Percentiles rank a stretch among this genome's conserved stretches.
Conservation (phyloP, 805 yeast genomes). For the Maudiozyma turicensis region DNA sequence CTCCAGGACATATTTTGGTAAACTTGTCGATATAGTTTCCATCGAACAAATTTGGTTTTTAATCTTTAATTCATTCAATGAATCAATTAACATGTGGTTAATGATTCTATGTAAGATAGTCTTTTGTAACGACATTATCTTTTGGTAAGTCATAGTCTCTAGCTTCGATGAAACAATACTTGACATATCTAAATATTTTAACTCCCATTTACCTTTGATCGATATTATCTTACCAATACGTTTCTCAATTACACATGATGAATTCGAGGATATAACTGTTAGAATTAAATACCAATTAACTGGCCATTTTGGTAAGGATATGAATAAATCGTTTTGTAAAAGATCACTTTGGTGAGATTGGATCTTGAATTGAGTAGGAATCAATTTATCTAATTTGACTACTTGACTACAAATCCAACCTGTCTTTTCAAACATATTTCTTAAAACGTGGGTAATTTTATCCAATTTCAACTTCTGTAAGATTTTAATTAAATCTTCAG, state of each 20-base stretch:
- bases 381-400: constrained; percentile 16
- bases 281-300: constrained; percentile 29
- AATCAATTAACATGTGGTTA: constrained; percentile 30
- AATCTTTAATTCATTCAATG: constrained; percentile 26
- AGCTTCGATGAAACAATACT: constrained; percentile 19
- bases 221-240: constrained; percentile 28
- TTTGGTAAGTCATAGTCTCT: constrained; percentile 28
- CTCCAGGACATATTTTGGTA: constrained; percentile 20
- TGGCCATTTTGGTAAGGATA: constrained; percentile 29
- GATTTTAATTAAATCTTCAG: constrained; percentile 20
- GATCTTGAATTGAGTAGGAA: constrained; percentile 11
- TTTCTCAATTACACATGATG: constrained; percentile 26
- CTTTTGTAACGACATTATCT: constrained; percentile 22
- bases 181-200: constrained; percentile 22
- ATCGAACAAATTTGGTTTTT: constrained; percentile 20
- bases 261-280: constrained; percentile 25
- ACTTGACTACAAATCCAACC: constrained; percentile 28
- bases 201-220: constrained; percentile 25
- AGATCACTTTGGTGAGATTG: constrained; percentile 4
- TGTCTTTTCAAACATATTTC: constrained; percentile 29
- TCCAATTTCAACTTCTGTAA: constrained; percentile 26
- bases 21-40: constrained; percentile 5
- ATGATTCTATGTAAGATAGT: constrained; percentile 26
- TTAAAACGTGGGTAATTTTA: constrained; percentile 22
- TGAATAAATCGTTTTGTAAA: constrained; percentile 23